Conservation (phyloP, 1,284 basidiomycete genomes). For the Xerocomus amazonicus region DNA sequence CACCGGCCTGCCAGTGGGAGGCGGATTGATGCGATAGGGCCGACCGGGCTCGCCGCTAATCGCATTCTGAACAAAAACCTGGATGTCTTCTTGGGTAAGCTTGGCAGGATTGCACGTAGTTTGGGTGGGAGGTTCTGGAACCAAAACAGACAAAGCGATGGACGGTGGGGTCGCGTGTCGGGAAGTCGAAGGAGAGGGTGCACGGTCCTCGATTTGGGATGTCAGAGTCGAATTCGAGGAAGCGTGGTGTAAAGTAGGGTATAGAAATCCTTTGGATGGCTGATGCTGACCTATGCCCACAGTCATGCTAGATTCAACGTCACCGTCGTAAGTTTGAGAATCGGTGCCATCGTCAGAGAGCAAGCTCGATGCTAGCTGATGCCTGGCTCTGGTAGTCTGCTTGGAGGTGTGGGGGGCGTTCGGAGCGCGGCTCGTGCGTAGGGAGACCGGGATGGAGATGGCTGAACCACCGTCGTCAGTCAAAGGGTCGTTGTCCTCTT, state of each 20-base stretch:
- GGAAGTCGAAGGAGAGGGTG: conserved; percentile 30
- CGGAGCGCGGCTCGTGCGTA: conserved; percentile 29
- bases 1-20: conserved; percentile 77
- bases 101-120: conserved; percentile 61
- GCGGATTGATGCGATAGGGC: conserved; percentile 81
- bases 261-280: conserved; percentile 31
- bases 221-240: conserved; percentile 52
- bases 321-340: conserved; percentile 86
- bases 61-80: conserved; percentile 60
- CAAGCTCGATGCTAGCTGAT: conserved; percentile 54
- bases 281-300: conserved; percentile 41
- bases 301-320: conserved; percentile 79
- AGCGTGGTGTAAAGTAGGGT: conserved; percentile 37
- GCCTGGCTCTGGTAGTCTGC: conserved; percentile 36
- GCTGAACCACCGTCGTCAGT: conserved; percentile 67
- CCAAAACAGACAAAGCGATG: conserved; percentile 17
- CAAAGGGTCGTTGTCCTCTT: conserved; percentile 79
- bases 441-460: conserved; percentile 41
- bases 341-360: conserved; percentile 72
- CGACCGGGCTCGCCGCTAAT: conserved; percentile 62
- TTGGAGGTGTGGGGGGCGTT: conserved; percentile 27
- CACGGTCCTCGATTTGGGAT: conserved; percentile 38
- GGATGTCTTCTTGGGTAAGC: conserved; percentile 70
- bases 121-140: conserved; percentile 42
- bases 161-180: conserved; percentile 23